Conservation (phyloP, 495 filamentous ascomycete species). For the Glarea lozoyensis region DNA sequence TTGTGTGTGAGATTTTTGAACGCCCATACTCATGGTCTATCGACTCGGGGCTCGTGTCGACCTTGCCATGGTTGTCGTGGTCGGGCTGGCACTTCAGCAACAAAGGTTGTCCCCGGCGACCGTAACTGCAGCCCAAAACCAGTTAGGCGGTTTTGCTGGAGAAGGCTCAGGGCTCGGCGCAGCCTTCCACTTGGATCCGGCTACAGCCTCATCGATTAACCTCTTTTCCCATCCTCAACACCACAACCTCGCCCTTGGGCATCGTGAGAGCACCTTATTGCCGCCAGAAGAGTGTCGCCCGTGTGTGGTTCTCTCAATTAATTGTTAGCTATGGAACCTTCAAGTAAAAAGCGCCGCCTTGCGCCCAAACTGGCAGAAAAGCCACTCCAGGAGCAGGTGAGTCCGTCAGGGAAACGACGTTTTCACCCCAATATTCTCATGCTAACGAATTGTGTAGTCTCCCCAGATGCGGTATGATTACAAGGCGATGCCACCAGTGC, state of each 20-base stretch:
- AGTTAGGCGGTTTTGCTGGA: too few species aligned
- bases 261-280: conserved; percentile 9
- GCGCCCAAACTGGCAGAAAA: conserved; percentile 25
- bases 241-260: conserved; percentile 8
- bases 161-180: too few species aligned
- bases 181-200: too few species aligned
- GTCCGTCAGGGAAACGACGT: conserved; percentile 2
- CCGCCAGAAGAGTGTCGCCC: neutral
- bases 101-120: too few species aligned
- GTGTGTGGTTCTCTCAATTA: conserved; percentile 6
- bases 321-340: conserved; percentile 22
- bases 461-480: conserved; percentile 15
- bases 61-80: too few species aligned
- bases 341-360: conserved; percentile 25
- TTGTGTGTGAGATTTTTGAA: too few species aligned
- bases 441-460: conserved; percentile 8
- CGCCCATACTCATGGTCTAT: too few species aligned
- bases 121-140: too few species aligned
- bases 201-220: too few species aligned
- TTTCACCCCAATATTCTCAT: neutral
- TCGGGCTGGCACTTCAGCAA: too few species aligned
- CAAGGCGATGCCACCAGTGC: conserved; percentile 13
- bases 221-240: conserved; percentile 13
- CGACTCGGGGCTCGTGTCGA: too few species aligned
- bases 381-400: conserved; percentile 22